Conservation (phyloP, 805 yeast species). For the Candida sithepensis region DNA sequence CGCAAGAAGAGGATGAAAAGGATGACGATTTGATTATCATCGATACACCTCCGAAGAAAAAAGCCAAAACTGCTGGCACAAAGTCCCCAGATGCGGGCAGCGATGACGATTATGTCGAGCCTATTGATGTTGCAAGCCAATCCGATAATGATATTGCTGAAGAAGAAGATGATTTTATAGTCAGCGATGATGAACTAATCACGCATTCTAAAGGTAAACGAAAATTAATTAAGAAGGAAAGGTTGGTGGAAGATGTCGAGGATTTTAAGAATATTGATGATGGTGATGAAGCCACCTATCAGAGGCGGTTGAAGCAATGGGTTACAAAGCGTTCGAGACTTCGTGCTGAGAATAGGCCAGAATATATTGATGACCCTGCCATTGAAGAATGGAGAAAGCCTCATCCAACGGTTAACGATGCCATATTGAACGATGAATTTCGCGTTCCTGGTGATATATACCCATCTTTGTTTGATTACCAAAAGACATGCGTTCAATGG, state of each 20-base stretch:
- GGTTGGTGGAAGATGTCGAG: conserved; percentile 23
- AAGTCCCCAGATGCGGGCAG: conserved; percentile 3
- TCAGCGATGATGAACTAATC: conserved; percentile 12
- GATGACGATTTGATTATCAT: neutral
- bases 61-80: neutral
- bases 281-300: conserved; percentile 70
- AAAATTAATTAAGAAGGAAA: conserved; percentile 3
- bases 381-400: conserved; percentile 66
- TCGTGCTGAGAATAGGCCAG: conserved; percentile 31
- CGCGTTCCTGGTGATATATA: conserved; percentile 88
- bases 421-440: conserved; percentile 65
- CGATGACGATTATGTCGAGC: conserved; percentile 17
- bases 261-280: conserved; percentile 60
- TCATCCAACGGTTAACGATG: conserved; percentile 76
- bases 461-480: conserved; percentile 85
- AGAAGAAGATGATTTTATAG: conserved; percentile 6
- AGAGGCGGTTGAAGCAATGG: conserved; percentile 63
- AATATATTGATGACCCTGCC: conserved; percentile 24
- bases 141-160: conserved; percentile 13
- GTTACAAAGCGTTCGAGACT: conserved; percentile 42
- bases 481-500: conserved; percentile 97
- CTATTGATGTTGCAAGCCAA: conserved; percentile 19
- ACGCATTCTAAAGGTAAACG: conserved; percentile 1
- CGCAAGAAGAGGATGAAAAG: conserved; percentile 1
- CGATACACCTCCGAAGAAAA: conserved; percentile 1